Base-by-base conservation (phyloP, 1,139 yeast genomes). In the Hyphopichia burtonii region DNA sequence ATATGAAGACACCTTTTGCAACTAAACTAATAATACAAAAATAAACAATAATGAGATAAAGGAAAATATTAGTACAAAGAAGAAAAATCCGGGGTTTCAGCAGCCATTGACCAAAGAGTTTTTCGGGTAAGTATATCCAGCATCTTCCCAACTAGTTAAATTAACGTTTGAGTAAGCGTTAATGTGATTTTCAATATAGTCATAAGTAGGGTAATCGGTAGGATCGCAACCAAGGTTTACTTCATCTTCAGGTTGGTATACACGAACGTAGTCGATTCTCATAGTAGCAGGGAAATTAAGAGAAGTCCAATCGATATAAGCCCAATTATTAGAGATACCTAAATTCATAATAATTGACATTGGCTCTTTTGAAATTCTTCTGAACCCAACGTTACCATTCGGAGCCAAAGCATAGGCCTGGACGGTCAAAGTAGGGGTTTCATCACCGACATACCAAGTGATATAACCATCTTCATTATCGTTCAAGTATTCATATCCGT, bases 291-390 rank as follows among this genome's bases (percentile, higher is more conserved):
- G 96, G 75, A 88, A 87, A 33, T 63, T 58, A 37, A 88, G 63
- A 12, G 80, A 70, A 30, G 77, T 73, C 94, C 95, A 86, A 59
- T 86, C 86, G 49, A 88, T 86, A 58, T 84, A 83, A 1, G 88
- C 84, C 96, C 96, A 88, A 42, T 81, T 78, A 49, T 82, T 81
- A 7, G 96, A 87, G 40, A 88, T 65, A 61, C 94, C 96, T 61
- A 88, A 63, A 60, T 88, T 88, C 71, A 88, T 59, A 48, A 89
- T 69, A 31, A 89, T 70, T 2, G 89, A 74, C 96, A 89, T 86
- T 46, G 96, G 96, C 59, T 89, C 96, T 60, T 84, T 83, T 14
- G 93, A 75, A 38, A 89, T 76, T 43, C 74, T 61, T 57, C 96
- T 78, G 80, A 83, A 78, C 15, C 82, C 91, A 44, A 89, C 66